These are phyloP conservation scores for Obelidium mucronatum DNA, from an alignment of 192 early-diverging fungal genomes.

Conservation along the genomic window DNA sequence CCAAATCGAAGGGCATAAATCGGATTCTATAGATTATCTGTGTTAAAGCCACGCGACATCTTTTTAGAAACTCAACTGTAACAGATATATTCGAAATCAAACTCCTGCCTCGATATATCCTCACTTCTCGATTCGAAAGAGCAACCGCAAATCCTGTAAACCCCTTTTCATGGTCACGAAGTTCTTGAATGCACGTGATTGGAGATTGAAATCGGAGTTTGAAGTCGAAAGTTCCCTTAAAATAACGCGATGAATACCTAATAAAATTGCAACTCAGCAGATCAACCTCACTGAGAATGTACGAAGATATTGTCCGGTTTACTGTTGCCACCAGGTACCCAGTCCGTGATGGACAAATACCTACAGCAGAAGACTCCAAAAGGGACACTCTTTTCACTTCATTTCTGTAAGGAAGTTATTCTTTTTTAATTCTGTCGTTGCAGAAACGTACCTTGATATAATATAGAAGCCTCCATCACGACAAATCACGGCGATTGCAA, in stretches of 20 bases:
- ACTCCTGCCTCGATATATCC: constrained; percentile 14
- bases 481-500: background rate
- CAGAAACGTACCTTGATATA: background rate
- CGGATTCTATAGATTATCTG: background rate
- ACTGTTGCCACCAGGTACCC: constrained; percentile 17
- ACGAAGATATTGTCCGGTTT: constrained; percentile 11
- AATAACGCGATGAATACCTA: background rate
- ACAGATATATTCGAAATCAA: constrained; percentile 28
- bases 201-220: background rate
- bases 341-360: background rate
- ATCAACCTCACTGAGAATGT: constrained; percentile 9
- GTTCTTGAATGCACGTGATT: constrained; percentile 1
- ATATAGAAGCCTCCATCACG: background rate
- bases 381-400: background rate
- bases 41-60: no score
- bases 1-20: constrained; percentile 29
- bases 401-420: background rate
- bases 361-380: background rate
- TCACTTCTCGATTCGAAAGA: constrained; percentile 27
- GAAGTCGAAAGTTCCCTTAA: constrained; percentile 15
- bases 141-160: constrained; percentile 27
- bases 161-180: background rate
- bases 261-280: background rate
- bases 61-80: background rate
- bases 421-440: background rate